A percentile compares a stretch with the other conserved stretches of the same genome.
Conservation (phyloP, 2,329 filamentous ascomycete genomes). For the Cyphellophora attinorum region DNA sequence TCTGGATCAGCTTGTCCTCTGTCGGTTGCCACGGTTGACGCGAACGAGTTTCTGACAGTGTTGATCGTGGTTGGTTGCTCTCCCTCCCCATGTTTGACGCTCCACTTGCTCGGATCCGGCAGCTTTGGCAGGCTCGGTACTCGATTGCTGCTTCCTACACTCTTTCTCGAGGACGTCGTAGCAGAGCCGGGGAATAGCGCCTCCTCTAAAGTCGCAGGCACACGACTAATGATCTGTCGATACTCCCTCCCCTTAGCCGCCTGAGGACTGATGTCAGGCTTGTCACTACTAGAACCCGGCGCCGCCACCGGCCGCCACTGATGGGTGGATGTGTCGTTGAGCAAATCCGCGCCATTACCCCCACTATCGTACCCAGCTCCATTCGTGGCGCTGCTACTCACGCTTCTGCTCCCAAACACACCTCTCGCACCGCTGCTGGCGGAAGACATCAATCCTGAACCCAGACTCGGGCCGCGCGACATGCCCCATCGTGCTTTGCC, state of each 20-base stretch:
- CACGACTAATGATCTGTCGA: constrained; percentile 49
- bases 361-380: neutral
- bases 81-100: neutral
- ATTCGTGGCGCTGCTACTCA: neutral
- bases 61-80: no score
- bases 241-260: constrained; percentile 42
- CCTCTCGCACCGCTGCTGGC: neutral
- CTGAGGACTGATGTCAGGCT: constrained; percentile 10
- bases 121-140: neutral
- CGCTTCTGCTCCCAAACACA: neutral
- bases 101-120: no score
- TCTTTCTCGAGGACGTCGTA: neutral
- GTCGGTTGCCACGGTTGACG: no score
- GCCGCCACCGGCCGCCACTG: constrained; percentile 54
- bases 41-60: no score
- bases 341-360: constrained; percentile 39
- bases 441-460: neutral
- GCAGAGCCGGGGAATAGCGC: constrained; percentile 40
- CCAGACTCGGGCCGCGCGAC: neutral
- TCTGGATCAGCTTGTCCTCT: no score
- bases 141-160: no score
- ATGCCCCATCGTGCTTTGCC: constrained; percentile 26
- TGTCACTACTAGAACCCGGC: constrained; percentile 41
- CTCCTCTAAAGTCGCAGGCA: constrained; percentile 75
- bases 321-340: constrained; percentile 55